phyloP scores from a whole-genome alignment of 2,329 filamentous ascomycete genomes.

The Bimuria novae-zelandiae region DNA sequence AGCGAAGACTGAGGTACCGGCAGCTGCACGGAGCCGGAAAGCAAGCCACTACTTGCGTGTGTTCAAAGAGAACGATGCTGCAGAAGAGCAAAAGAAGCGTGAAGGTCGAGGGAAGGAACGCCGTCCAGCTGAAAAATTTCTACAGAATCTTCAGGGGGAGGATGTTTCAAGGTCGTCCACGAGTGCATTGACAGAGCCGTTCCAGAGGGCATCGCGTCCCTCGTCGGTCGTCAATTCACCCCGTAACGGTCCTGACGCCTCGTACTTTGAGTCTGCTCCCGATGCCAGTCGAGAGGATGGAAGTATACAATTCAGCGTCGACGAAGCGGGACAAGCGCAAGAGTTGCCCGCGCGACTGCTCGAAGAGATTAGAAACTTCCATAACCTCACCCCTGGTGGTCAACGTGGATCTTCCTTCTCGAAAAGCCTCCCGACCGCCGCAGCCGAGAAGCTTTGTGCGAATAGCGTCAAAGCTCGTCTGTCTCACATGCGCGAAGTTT shows the following conservation, averaged over 20 bases:
- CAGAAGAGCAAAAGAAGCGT: conserved; percentile 57
- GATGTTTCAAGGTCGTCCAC: conserved; percentile 16
- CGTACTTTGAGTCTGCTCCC: conserved; percentile 34
- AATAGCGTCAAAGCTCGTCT: conserved; percentile 22
- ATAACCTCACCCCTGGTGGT: conserved; percentile 55
- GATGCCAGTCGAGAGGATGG: conserved; percentile 15
- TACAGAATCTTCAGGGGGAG: conserved; percentile 32
- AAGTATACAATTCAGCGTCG: conserved; percentile 3
- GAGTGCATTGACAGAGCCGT: conserved; percentile 23
- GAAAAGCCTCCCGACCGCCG: conserved; percentile 53
- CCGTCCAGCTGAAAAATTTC: conserved; percentile 35
- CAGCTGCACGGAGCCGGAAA: conserved; percentile 65
- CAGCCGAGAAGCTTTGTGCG: conserved; percentile 39
- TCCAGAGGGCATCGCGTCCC: conserved; percentile 27
- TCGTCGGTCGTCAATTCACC: conserved; percentile 37
- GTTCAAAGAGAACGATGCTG: conserved; percentile 65
- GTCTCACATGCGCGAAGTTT: conserved; percentile 26
- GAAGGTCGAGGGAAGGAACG: conserved; percentile 51
- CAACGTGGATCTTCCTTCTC: conserved; percentile 55
- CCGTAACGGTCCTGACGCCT: conserved; percentile 20
- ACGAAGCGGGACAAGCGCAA: conserved; percentile 13
- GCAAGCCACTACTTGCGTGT: conserved; percentile 68
- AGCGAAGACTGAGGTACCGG: conserved; percentile 59
- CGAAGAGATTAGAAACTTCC: conserved; percentile 62
- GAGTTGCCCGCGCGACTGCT: conserved; percentile 56